Evolutionary conservation across 805 yeast genomes (phyloP).

Genomic region (Diddensiella caesifluorescens): DNA sequence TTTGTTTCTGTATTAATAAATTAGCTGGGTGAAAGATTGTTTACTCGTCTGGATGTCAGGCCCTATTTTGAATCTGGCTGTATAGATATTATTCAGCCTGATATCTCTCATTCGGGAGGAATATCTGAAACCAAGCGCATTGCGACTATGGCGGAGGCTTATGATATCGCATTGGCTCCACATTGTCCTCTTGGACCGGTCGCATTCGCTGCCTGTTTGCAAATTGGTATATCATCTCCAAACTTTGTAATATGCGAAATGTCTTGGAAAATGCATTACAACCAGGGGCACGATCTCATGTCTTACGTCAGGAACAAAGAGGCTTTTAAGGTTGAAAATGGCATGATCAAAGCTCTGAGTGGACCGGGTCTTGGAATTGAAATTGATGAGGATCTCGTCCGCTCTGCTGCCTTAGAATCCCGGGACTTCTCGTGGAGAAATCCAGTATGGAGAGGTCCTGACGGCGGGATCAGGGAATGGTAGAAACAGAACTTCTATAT

Average conservation of each 20-base stretch:
- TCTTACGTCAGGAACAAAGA: slow-evolving; percentile 24
- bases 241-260: slow-evolving; percentile 29
- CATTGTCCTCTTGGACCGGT: slow-evolving; percentile 32
- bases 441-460: slow-evolving; percentile 29
- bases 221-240: slow-evolving; percentile 23
- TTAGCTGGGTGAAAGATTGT: slow-evolving; percentile 29
- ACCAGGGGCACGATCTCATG: slow-evolving; percentile 23
- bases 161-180: slow-evolving; percentile 30
- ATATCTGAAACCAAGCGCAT: slow-evolving; percentile 28
- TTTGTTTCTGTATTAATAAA: too few species aligned
- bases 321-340: slow-evolving; percentile 25
- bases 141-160: slow-evolving; percentile 30
- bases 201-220: slow-evolving; percentile 29
- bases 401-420: slow-evolving; percentile 20
- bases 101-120: slow-evolving; percentile 29
- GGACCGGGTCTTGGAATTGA: slow-evolving; percentile 30
- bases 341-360: slow-evolving; percentile 23
- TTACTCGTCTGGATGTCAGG: slow-evolving; percentile 25
- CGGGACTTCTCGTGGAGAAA: slow-evolving; percentile 25
- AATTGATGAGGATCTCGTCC: slow-evolving; percentile 25
- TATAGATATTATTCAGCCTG: slow-evolving; percentile 30
- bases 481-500: too few species aligned
- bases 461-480: slow-evolving; percentile 29
- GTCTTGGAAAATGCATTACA: slow-evolving; percentile 29
- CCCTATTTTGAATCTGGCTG: slow-evolving; percentile 26